Base-by-base conservation (phyloP, 164 flowering plant species). In the Chimonanthus salicifolius region DNA sequence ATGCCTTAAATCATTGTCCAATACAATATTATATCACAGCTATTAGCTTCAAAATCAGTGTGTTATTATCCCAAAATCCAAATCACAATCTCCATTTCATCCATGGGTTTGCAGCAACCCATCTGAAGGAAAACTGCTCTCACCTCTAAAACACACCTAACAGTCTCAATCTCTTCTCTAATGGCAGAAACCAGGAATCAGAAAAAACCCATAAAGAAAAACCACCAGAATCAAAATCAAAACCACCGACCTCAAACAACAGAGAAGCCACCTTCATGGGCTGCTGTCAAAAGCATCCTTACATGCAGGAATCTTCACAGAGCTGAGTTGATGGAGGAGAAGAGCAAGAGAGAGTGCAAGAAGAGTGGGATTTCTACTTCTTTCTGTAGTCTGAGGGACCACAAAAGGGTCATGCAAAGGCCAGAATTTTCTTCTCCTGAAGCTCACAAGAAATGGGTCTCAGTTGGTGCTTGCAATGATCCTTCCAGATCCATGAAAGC, bases 331-430 rank as follows among this genome's bases (percentile, higher is more conserved):
- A 47, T 63, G 58, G 84, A 81, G 45, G 83, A 77, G 72, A 73
- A 68, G 49, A 66, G 68, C 18, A 74, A 51, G 76, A 88, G 83
- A 74, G 88, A 81, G 75, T 70, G 80, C 86, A 91, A 86, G 88
- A 90, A 87, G 76, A 79, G 82, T 84, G 85, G 74, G 76, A 92
- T 93, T 68, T 88, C 97, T 20, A 94, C 91, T 3, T 94, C 97
- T 58, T 82, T 94, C 2, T 94, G 98, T 67, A 90, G 64, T 48
- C 43, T 65, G 9, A 64, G 74, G 64, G 78, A 78, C 85, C 86
- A 92, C 86, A 88, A 92, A 13, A 88, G 85, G 73, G 89, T 89
- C 20, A 89, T 86, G 88, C 92, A 89, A 18, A 87, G 91, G 80
- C 88, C 93, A 7, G 94, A 90, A 76, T 65, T 77, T 8, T 47